Evolutionary conservation across 495 filamentous ascomycete genomes (phyloP).

Genomic region (Neurospora sp.): DNA sequence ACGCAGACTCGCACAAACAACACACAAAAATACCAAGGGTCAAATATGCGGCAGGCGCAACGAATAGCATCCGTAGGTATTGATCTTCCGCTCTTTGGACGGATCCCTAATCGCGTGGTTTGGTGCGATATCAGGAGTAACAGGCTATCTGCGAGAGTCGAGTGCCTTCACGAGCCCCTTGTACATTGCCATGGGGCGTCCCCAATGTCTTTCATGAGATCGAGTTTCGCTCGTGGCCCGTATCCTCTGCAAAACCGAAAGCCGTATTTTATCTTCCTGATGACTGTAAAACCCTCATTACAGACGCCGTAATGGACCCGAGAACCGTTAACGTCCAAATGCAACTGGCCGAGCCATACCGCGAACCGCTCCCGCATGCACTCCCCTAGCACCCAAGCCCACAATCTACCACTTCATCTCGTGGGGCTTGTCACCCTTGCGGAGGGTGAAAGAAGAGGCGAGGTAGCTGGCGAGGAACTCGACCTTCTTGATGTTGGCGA

Average conservation of each 20-base stretch:
- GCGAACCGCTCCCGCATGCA: constrained; percentile 33
- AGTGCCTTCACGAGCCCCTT: constrained; percentile 12
- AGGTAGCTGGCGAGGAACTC: constrained; percentile 82
- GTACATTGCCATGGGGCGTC: constrained; percentile 13
- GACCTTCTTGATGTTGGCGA: constrained; percentile 93
- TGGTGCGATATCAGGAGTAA: neutral
- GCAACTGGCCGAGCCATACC: constrained; percentile 45
- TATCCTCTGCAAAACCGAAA: constrained; percentile 25
- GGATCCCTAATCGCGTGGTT: neutral
- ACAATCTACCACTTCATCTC: constrained; percentile 79
- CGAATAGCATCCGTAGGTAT: neutral
- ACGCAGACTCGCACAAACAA: neutral
- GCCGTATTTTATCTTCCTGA: constrained; percentile 32
- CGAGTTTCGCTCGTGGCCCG: constrained; percentile 19
- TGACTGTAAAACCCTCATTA: constrained; percentile 48
- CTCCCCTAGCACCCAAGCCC: constrained; percentile 17
- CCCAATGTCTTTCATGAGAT: constrained; percentile 12
- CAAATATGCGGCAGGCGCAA: neutral
- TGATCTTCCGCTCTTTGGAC: neutral
- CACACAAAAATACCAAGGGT: neutral
- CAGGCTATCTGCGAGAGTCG: constrained; percentile 9
- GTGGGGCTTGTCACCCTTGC: constrained; percentile 97
- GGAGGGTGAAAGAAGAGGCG: constrained; percentile 83
- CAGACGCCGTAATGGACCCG: constrained; percentile 48
- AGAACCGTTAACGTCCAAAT: constrained; percentile 47